Base-by-base conservation (phyloP, 1,284 basidiomycete species). In the Boletus mariae region DNA sequence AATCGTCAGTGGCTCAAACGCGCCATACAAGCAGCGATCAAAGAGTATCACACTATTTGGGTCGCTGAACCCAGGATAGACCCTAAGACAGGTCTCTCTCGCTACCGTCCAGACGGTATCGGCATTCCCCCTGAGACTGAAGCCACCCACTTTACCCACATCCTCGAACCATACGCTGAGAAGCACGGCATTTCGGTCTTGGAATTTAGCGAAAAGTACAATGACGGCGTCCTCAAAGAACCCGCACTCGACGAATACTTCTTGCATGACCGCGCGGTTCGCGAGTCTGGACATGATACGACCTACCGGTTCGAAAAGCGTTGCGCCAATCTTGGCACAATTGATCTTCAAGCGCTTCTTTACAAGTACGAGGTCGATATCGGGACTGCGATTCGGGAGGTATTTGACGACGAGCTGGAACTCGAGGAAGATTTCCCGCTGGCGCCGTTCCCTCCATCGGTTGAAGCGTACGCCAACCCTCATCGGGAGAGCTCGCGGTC, bases 81-180 rank as follows among this genome's bases (percentile, higher is more conserved):
- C 71, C 84, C 87, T 32, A 92, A 91, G 73, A 93, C 93, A 5
- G 95, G 96, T 35, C 82, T 99, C 12, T 96, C 94, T 1, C 86
- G 96, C 46, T 99, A 87, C 74, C 85, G 94, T 28, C 96, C 96
- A 5, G 91, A 90, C 57, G 96, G 97, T n/a, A 71, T 93, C 5
- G 96, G 96, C 47, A 97, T 99, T 49, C 95, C 94, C 15, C 97
- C 96, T 1, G 96, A 99, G 78, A 99, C 96, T 0, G 96, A 99
- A 72, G 94, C 97, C 2, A 90, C 90, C 9, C 96, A 99, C 74
- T 99, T 99, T 71, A 98, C 94, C 2, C 93, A 97, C 71, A 89
- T 99, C 63, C 83, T 99, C 45, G 92, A 97, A 69, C 96, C 96
- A 5, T 98, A 87, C 67, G 97, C 96, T 32, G 80, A 80, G 52